A percentile compares a stretch with the other conserved stretches of the same genome.
Conservation (phyloP, 2,329 filamentous ascomycete species). For the Septoria petroselini region DNA sequence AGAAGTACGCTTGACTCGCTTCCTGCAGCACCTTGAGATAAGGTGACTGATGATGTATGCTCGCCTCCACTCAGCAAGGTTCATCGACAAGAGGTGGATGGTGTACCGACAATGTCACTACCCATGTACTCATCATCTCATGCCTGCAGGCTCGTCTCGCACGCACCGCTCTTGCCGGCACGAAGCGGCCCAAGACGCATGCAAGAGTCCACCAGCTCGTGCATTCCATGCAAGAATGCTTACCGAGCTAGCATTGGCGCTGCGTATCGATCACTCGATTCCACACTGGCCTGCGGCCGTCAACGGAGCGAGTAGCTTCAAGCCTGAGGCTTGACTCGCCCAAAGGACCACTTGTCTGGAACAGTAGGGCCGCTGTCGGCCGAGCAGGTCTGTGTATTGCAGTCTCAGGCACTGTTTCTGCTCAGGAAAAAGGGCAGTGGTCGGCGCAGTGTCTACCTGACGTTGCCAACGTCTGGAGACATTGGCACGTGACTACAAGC, state of each 20-base stretch:
- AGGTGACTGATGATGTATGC: slow-evolving; percentile 48
- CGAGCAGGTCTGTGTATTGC: not conserved
- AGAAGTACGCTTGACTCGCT: slow-evolving; percentile 25
- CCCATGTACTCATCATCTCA: slow-evolving; percentile 7
- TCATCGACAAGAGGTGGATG: slow-evolving; percentile 6
- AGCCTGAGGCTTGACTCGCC: slow-evolving; percentile 3
- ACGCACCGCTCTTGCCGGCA: slow-evolving; percentile 13
- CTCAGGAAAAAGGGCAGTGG: slow-evolving; percentile 10
- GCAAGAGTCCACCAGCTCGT: slow-evolving; percentile 9
- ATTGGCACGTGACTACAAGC: slow-evolving; percentile 13
- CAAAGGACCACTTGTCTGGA: not conserved
- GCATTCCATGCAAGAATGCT: slow-evolving; percentile 14
- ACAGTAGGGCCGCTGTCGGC: slow-evolving; percentile 7
- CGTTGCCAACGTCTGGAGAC: slow-evolving; percentile 7
- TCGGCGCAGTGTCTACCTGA: slow-evolving; percentile 6
- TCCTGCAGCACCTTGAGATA: slow-evolving; percentile 46
- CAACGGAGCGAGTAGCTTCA: not conserved
- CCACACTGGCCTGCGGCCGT: not conserved
- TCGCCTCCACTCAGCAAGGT: slow-evolving; percentile 20
- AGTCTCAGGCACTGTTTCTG: slow-evolving; percentile 7
- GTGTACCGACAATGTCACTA: slow-evolving; percentile 13
- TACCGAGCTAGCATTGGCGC: slow-evolving; percentile 15
- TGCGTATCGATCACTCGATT: slow-evolving; percentile 1
- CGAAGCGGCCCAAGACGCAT: slow-evolving; percentile 16
- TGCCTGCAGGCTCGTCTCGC: slow-evolving; percentile 8